Evolutionary conservation across 2,329 filamentous ascomycete species (phyloP).

Genomic region (Sclerotinia trifoliorum): DNA sequence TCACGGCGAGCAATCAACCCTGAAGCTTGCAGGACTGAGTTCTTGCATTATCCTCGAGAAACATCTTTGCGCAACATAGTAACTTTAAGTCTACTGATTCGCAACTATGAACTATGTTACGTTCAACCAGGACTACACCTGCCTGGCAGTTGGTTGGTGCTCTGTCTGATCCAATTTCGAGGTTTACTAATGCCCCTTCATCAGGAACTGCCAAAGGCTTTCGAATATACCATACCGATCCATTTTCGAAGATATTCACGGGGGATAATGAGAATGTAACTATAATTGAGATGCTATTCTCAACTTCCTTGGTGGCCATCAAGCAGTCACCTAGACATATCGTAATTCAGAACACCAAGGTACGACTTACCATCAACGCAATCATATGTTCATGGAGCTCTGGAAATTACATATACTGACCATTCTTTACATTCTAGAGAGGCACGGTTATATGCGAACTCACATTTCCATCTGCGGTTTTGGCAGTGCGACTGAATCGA

Average conservation of each 20-base stretch:
- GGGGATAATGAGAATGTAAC: conserved; percentile 93
- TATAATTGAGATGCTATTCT: conserved; percentile 98
- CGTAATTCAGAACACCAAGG: conserved; percentile 97
- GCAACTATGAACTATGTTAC: conserved; percentile 96
- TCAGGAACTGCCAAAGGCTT: conserved; percentile 89
- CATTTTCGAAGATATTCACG: conserved; percentile 92
- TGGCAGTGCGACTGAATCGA: conserved; percentile 89
- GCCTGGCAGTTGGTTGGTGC: conserved; percentile 84
- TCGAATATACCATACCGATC: conserved; percentile 94
- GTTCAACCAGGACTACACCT: conserved; percentile 98
- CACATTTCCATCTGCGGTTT: conserved; percentile 93
- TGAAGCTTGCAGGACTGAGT: conserved; percentile 11
- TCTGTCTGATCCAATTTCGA: conserved; percentile 8
- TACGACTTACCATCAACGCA: conserved; percentile 41
- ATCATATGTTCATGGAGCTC: neutral
- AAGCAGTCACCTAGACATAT: conserved; percentile 88
- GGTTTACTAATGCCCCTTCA: conserved; percentile 22
- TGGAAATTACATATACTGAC: conserved; percentile 6
- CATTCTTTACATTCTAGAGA: conserved; percentile 42
- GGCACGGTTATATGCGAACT: conserved; percentile 93
- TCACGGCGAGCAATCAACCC: conserved; percentile 7
- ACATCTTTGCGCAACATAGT: neutral
- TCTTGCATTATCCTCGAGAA: conserved; percentile 6
- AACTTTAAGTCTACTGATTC: conserved; percentile 19
- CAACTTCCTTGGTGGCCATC: conserved; percentile 90